Conservation (phyloP, 2,329 filamentous ascomycete species). For the Neurospora sp. region DNA sequence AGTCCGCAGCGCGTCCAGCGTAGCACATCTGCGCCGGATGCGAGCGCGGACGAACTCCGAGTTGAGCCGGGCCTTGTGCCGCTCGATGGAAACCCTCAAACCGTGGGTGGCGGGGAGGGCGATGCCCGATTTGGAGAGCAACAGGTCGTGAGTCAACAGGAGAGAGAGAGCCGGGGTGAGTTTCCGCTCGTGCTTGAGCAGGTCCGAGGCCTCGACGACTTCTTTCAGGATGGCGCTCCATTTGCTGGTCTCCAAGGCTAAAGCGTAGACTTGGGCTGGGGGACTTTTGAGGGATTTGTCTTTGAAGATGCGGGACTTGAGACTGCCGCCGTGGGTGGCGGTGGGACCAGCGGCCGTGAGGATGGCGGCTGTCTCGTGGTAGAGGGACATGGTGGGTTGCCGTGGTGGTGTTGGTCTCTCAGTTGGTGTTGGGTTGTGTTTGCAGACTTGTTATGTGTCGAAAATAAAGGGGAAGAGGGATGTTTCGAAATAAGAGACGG, state of each 20-base stretch:
- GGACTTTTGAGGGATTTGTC: conserved; percentile 74
- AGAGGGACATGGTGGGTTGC: conserved; percentile 67
- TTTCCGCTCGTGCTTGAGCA: conserved; percentile 78
- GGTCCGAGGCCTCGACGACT: conserved; percentile 70
- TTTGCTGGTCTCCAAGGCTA: conserved; percentile 80
- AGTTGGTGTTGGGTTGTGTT: not conserved
- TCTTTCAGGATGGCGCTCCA: conserved; percentile 82
- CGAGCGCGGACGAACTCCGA: conserved; percentile 77
- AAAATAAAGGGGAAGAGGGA: no score
- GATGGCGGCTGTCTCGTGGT: conserved; percentile 78
- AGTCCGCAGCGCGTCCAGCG: conserved; percentile 54
- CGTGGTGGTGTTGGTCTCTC: not conserved
- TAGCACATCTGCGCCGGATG: conserved; percentile 58
- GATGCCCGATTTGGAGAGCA: conserved; percentile 73
- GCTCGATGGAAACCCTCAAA: conserved; percentile 62
- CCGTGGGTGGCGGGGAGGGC: conserved; percentile 72
- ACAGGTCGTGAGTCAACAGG: conserved; percentile 75
- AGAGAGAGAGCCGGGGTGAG: conserved; percentile 71
- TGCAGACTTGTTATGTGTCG: not conserved
- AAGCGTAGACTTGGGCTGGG: conserved; percentile 74
- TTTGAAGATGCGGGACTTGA: conserved; percentile 77
- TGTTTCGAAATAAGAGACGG: not conserved
- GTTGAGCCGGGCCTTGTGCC: conserved; percentile 69
- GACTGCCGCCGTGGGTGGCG: conserved; percentile 59
- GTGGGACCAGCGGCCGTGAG: conserved; percentile 41